These are phyloP conservation scores for Colletotrichum karsti DNA, from an alignment of 2,329 filamentous ascomycete species.

Conservation along the genomic window DNA sequence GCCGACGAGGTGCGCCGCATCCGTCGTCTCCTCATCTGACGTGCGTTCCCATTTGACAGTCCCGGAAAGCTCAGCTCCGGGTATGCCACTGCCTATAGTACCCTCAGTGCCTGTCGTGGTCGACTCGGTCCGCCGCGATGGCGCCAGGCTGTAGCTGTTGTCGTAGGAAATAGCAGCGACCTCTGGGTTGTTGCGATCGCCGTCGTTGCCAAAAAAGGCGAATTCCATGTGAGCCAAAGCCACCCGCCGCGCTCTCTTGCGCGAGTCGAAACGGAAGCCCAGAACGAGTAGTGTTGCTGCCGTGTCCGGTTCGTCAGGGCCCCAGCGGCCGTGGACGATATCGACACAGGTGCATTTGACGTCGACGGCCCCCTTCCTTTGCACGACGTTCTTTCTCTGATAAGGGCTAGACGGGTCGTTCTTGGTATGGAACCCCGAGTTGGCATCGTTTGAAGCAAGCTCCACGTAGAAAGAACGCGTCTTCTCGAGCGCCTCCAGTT, in stretches of 20 bases:
- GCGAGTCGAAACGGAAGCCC: conserved; percentile 35
- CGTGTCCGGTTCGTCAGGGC: conserved; percentile 26
- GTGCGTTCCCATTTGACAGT: conserved; percentile 32
- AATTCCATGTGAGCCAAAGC: conserved; percentile 32
- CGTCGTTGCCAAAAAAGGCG: conserved; percentile 26
- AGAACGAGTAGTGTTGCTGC: conserved; percentile 35
- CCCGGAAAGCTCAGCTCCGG: conserved; percentile 27
- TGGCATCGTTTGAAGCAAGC: background rate
- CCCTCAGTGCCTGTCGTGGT: conserved; percentile 8
- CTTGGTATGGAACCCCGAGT: conserved; percentile 33
- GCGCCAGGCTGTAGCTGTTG: conserved; percentile 19
- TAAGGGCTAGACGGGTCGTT: conserved; percentile 33
- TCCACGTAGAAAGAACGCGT: background rate
- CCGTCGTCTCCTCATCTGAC: conserved; percentile 27
- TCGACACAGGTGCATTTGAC: conserved; percentile 35
- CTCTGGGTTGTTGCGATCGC: conserved; percentile 18
- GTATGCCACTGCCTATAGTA: conserved; percentile 7
- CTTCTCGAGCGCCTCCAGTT: background rate
- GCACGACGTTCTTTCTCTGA: conserved; percentile 32
- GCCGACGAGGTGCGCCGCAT: conserved; percentile 31
- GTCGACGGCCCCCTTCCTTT: conserved; percentile 35
- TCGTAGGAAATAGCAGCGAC: conserved; percentile 31
- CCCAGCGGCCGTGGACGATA: conserved; percentile 35
- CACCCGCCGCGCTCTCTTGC: conserved; percentile 33
- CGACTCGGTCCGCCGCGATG: conserved; percentile 25